Base-by-base conservation (phyloP, 106 monocot species). In the Ottelia alismoides region DNA sequence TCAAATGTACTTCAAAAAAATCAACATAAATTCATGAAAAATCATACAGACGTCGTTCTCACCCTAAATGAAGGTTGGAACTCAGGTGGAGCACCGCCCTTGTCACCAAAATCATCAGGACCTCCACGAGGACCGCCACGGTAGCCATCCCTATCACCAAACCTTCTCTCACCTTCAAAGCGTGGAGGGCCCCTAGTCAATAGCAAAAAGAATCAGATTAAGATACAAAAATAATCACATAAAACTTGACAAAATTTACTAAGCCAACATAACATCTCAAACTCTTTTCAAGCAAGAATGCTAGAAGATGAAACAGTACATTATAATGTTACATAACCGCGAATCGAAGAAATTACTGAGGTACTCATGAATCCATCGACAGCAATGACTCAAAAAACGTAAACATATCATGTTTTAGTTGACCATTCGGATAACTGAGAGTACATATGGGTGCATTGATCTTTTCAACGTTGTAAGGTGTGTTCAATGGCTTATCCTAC, bases 41-140 rank as follows among this genome's bases (percentile, higher is more conserved):
- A 44, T 44, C 43, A 44, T 18, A 57, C 17, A 18, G 35, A 22
- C 2, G 18, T 27, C 24, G 3, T 29, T 16, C 61, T 53, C 63
- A 74, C 74, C 68, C 74, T 74, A 2, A 74, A 74, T 1, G 74
- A 68, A 55, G 74, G 74, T 52, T 74, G 74, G 49, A 63, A 74
- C 26, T 68, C 74, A 11, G 74, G 51, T 47, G 74, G 74, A 18
- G 74, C 74, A 31, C 68, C 68, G 47, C 68, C 31, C 31, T 74
- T 74, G 4, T 74, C 74, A 1, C 74, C 74, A 53, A 64, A 69
- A 27, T 69, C 75, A 49, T 69, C 69, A 20, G 20, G 31, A 51
- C 26, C n/a, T 28, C 51, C 51, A 31, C 64, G 69, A 55, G 75
- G 68, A 14, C 74, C 74, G 22, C 46, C 68, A 26, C 74, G 68